Evolutionary conservation across 495 filamentous ascomycete genomes (phyloP).

Genomic region (Penicillium chermesinum): DNA sequence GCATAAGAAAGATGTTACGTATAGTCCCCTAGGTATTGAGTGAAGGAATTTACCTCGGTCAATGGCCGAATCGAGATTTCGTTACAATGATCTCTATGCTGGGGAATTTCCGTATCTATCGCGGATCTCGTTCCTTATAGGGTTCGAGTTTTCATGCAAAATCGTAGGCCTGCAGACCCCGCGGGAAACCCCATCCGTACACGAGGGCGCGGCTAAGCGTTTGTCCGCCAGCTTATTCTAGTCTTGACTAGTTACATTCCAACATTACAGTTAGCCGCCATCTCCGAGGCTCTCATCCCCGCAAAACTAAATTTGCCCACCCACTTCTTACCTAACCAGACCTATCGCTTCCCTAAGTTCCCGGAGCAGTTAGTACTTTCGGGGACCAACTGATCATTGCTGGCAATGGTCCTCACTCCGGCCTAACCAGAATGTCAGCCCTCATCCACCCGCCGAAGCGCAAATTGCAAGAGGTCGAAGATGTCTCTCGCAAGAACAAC

Average conservation of each 20-base stretch:
- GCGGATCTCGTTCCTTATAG: not conserved
- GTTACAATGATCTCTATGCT: too few relatives aligned
- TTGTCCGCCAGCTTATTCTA: not conserved
- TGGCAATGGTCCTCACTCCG: not conserved
- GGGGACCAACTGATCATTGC: not conserved
- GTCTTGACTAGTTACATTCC: not conserved
- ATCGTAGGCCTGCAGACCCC: not conserved
- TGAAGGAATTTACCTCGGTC: too few relatives aligned
- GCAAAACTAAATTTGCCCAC: not conserved
- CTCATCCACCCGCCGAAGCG: slow-evolving; percentile 36
- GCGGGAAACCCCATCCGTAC: not conserved
- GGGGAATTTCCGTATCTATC: too few relatives aligned
- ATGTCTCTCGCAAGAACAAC: slow-evolving; percentile 21
- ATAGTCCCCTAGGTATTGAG: not conserved
- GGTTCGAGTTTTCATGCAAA: not conserved
- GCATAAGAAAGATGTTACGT: not conserved
- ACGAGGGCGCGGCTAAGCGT: not conserved
- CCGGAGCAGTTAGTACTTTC: not conserved
- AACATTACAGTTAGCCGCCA: not conserved
- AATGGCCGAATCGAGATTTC: too few relatives aligned
- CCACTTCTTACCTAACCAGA: not conserved
- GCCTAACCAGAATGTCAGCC: slow-evolving; percentile 30
- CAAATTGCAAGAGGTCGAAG: slow-evolving; percentile 30
- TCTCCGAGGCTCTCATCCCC: not conserved
- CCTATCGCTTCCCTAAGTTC: not conserved